A percentile compares a stretch with the other conserved stretches of the same genome.
These are phyloP conservation scores for Gossypium australe DNA, from an alignment of 345 rosid species.

Conservation along the genomic window DNA sequence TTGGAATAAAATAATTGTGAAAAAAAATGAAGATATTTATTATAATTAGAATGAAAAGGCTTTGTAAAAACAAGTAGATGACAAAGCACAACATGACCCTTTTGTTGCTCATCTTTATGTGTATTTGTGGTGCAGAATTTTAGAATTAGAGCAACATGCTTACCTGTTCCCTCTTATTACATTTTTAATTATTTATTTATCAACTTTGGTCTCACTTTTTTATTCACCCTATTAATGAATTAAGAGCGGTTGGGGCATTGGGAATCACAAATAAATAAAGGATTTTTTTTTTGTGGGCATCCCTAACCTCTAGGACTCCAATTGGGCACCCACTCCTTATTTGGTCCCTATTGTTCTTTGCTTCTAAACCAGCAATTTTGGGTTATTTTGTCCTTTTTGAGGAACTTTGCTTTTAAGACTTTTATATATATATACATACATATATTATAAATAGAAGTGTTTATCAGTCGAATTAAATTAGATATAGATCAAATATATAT, in stretches of 20 bases:
- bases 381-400: background rate
- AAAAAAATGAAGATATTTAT: no score
- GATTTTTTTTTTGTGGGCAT: background rate
- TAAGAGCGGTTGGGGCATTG: background rate
- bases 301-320: background rate
- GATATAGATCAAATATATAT: no score
- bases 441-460: no score
- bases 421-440: no score
- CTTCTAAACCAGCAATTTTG: background rate
- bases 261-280: background rate
- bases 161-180: background rate
- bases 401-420: no score
- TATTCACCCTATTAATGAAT: background rate
- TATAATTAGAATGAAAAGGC: constrained; percentile 11
- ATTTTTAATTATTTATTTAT: background rate
- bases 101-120: constrained; percentile 12
- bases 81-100: constrained; percentile 22
- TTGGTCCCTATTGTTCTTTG: background rate
- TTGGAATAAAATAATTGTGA: background rate
- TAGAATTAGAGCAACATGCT: background rate
- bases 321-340: background rate
- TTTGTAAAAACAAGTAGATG: constrained; percentile 23
- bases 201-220: background rate
- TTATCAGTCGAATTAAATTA: no score
- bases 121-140: background rate